Evolutionary conservation across 371 early-diverging fungal genomes (phyloP).

Genomic region (Actinomortierella ambigua): DNA sequence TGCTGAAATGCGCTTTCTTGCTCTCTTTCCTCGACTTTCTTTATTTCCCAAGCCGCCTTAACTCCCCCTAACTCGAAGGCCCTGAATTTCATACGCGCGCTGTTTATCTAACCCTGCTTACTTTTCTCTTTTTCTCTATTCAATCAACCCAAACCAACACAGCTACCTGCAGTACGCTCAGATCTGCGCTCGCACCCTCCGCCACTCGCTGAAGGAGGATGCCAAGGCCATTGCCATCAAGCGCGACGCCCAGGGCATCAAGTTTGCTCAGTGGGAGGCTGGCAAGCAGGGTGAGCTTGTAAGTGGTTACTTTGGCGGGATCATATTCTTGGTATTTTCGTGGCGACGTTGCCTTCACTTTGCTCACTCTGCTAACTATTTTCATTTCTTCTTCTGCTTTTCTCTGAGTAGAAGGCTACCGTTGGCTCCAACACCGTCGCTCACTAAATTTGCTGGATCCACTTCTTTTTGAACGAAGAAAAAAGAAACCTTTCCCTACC

Average conservation of each 20-base stretch:
- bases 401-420: slow-evolving; percentile 34
- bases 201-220: slow-evolving; percentile 85
- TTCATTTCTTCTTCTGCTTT: background rate
- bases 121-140: background rate
- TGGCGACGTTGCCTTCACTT: too few species aligned
- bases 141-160: too few species aligned
- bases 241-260: slow-evolving; percentile 79
- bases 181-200: slow-evolving; percentile 85
- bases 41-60: too few species aligned
- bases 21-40: too few species aligned
- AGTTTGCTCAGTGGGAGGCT: slow-evolving; percentile 81
- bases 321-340: too few species aligned
- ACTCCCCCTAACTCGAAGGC: too few species aligned
- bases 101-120: too few species aligned
- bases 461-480: too few species aligned
- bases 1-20: too few species aligned
- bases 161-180: slow-evolving; percentile 91
- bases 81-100: too few species aligned
- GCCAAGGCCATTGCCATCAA: slow-evolving; percentile 67
- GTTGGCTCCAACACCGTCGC: slow-evolving; percentile 25
- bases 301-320: too few species aligned
- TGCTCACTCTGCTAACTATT: background rate
- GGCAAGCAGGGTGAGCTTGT: slow-evolving; percentile 77
- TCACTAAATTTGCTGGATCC: slow-evolving; percentile 7
- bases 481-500: too few species aligned